Evolutionary conservation across 2,329 filamentous ascomycete species (phyloP), one percentile per base, ranked within the genome.

Genomic region (Sarocladiaceae sp.): DNA sequence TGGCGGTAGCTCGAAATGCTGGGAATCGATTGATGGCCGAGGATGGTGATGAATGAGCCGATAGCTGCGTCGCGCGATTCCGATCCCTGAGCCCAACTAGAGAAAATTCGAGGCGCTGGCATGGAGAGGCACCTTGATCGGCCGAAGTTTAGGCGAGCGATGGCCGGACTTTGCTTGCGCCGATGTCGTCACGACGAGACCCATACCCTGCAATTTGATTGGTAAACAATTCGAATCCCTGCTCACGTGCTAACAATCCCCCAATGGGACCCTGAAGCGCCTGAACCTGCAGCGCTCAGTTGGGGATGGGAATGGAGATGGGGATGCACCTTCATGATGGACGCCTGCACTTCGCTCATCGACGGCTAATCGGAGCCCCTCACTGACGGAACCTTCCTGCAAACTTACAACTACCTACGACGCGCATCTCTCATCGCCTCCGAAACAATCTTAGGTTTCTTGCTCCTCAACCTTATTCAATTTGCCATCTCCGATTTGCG

Each of bases 141-240:
- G 15, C 37, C 37, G 37, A 15, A 13, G 37, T 41, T 41, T 41
- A 41, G 23, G 19, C 37, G 37, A 15, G n/a, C 23, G 23, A 27
- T 18, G 37, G 6, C 7, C 41, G 45, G 45, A 40, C 27, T 23
- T 32, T 23, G n/a, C 23, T 40, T 33, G 16, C 18, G 23, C 45
- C 33, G 41, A 47, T 44, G 45, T 34, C 45, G 45, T 43, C 37
- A 46, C 37, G 37, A 41, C 18, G 15, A 16, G 34, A 23, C 21
- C 12, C 21, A 13, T 9, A 11, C n/a, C 13, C 13, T 3, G n/a
- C 23, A 10, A 26, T 18, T 21, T 29, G 23, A 41, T 41, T 41
- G 37, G 37, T 35, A 20, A 4, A 20, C 33, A 18, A 19, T 4
- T 15, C 4, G 9, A 19, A 11, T 15, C 21, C 6, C 18, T 15